Conservation (phyloP, 768 basidiomycete genomes). For the Psilocybe cubensis region DNA sequence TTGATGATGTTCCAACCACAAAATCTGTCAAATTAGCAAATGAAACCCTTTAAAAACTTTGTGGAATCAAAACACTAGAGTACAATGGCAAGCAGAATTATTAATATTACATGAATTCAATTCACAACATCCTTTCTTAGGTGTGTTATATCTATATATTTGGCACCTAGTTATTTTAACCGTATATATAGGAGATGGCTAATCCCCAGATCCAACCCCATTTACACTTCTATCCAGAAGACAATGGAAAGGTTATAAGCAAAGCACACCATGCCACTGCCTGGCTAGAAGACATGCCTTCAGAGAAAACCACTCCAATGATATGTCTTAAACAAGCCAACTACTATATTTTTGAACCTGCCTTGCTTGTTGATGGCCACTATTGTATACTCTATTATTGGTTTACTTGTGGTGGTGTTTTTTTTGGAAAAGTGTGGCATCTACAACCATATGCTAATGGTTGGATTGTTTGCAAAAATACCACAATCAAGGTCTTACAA, state of each 20-base stretch:
- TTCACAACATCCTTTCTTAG: too few relatives aligned
- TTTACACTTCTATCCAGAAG: constrained; percentile 37
- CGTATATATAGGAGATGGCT: constrained; percentile 34
- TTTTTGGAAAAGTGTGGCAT: neutral
- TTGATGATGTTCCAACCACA: constrained; percentile 19
- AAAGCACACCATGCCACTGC: constrained; percentile 23
- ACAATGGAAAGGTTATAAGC: constrained; percentile 19
- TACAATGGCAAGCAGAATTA: too few relatives aligned
- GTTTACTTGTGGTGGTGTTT: neutral
- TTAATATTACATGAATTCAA: too few relatives aligned
- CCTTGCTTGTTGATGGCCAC: neutral
- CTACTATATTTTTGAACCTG: constrained; percentile 32
- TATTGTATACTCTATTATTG: neutral
- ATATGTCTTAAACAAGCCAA: constrained; percentile 23
- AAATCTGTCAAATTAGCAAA: neutral
- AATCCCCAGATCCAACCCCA: constrained; percentile 36
- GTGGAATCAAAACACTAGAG: too few relatives aligned
- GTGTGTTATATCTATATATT: constrained; percentile 37
- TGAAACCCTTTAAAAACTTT: too few relatives aligned
- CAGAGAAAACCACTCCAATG: constrained; percentile 28
- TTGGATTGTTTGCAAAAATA: neutral
- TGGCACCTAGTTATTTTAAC: constrained; percentile 1
- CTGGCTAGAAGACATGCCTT: constrained; percentile 30
- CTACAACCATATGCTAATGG: neutral
- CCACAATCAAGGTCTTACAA: constrained; percentile 6